Percentiles rank a stretch among this genome's conserved stretches.
phyloP scores from a whole-genome alignment of 2,329 filamentous ascomycete species.

The Orbilia javanica region DNA sequence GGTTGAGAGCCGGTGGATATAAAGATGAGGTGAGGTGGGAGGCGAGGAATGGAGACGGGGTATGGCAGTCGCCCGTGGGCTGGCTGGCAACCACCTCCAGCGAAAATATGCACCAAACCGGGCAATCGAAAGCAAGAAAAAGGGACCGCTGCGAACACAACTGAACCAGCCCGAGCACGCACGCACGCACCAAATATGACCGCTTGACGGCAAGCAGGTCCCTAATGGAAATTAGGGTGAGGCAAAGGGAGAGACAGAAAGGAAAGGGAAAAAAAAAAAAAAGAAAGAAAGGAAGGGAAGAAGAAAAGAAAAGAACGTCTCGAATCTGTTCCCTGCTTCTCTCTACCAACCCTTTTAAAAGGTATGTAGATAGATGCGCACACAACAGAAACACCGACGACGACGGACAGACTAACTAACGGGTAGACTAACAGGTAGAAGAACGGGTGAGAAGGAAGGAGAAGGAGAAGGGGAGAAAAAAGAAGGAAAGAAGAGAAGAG shows the following conservation, averaged over 20 bases:
- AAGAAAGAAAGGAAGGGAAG: background rate
- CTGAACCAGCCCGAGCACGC: background rate
- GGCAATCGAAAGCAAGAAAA: constrained; percentile 24
- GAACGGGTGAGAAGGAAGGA: constrained; percentile 20
- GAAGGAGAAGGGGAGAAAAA: background rate
- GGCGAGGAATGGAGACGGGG: constrained; percentile 34
- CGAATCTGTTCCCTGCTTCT: constrained; percentile 18
- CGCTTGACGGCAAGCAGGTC: constrained; percentile 20
- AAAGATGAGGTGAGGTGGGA: constrained; percentile 8
- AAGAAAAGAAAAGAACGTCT: background rate
- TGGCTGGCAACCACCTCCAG: constrained; percentile 8
- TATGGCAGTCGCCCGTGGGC: no score
- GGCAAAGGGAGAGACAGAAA: constrained; percentile 21
- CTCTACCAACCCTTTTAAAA: constrained; percentile 10
- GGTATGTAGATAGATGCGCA: constrained; percentile 1
- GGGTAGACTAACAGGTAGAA: no score
- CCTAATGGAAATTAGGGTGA: constrained; percentile 20
- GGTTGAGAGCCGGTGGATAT: constrained; percentile 15
- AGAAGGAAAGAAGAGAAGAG: background rate
- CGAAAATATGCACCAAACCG: constrained; percentile 52
- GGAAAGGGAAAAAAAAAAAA: background rate
- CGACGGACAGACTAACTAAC: constrained; percentile 16
- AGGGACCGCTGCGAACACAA: constrained; percentile 14
- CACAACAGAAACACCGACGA: constrained; percentile 2
- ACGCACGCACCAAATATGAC: constrained; percentile 28